Conservation (phyloP, 768 basidiomycete genomes). For the Mycena rosella region DNA sequence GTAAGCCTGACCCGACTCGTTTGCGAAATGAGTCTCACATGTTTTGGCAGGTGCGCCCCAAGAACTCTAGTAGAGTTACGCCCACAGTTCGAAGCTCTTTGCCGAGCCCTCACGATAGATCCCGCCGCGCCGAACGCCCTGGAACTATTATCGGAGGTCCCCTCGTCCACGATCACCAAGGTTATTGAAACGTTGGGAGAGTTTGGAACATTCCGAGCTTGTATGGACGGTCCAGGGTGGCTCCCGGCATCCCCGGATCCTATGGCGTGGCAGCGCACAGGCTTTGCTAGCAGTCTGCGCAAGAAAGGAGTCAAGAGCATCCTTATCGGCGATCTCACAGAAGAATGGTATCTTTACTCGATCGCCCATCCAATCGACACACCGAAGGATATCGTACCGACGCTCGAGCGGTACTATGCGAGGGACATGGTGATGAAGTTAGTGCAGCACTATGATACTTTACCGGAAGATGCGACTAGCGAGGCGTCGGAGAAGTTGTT, state of each 20-base stretch:
- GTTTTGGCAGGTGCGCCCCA: slow-evolving; percentile 59
- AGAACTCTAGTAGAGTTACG: slow-evolving; percentile 71
- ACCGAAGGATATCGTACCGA: slow-evolving; percentile 65
- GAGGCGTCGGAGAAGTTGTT: slow-evolving; percentile 62
- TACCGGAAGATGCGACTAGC: slow-evolving; percentile 54
- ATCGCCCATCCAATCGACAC: slow-evolving; percentile 71
- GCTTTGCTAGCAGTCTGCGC: slow-evolving; percentile 67
- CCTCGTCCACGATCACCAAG: slow-evolving; percentile 64
- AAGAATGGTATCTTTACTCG: slow-evolving; percentile 85
- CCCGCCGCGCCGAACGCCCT: slow-evolving; percentile 64
- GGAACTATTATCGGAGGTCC: slow-evolving; percentile 63
- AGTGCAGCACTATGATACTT: slow-evolving; percentile 55
- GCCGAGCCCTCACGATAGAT: slow-evolving; percentile 66
- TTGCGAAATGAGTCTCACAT: neutral
- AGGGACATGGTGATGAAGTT: slow-evolving; percentile 59
- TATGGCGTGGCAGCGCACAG: slow-evolving; percentile 77
- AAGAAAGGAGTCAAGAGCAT: slow-evolving; percentile 72
- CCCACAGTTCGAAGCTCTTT: slow-evolving; percentile 75
- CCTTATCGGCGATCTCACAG: slow-evolving; percentile 75
- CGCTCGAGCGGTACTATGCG: slow-evolving; percentile 74
- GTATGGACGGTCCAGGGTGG: slow-evolving; percentile 72
- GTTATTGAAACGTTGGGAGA: slow-evolving; percentile 72
- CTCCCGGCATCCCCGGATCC: slow-evolving; percentile 64
- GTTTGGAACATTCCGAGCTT: slow-evolving; percentile 78
- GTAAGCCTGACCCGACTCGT: slow-evolving; percentile 50